A percentile compares a stretch with the other conserved stretches of the same genome.
Conservation (phyloP, 1,284 basidiomycete species). For the Ceratobasidium sp. region DNA sequence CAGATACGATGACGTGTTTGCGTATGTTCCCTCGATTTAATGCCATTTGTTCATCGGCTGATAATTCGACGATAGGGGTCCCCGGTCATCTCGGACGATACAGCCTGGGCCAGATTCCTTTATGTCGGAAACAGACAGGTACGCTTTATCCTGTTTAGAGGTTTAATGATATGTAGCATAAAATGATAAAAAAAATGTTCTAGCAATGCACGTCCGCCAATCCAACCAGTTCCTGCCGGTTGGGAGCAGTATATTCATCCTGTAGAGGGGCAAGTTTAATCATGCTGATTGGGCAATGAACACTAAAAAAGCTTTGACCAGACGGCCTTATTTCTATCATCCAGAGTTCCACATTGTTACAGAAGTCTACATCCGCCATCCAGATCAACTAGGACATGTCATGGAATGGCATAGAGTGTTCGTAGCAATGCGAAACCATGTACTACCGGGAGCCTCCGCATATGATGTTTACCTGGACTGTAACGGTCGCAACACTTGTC, state of each 20-base stretch:
- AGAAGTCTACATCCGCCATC: background rate
- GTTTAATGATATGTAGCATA: no score
- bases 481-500: background rate
- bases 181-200: no score
- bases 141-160: no score
- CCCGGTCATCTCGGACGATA: no score
- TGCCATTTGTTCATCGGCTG: no score
- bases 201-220: no score
- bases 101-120: no score
- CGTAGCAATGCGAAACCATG: background rate
- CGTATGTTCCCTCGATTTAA: no score
- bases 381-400: background rate
- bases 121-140: no score
- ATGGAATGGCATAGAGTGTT: background rate
- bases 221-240: no score
- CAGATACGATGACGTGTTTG: constrained; percentile 27
- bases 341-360: background rate
- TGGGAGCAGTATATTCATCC: constrained; percentile 7
- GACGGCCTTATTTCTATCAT: background rate
- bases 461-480: constrained; percentile 23
- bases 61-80: no score
- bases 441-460: background rate
- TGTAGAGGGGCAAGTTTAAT: background rate
- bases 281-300: no score
- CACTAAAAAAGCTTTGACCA: background rate